A percentile compares a stretch with the other conserved stretches of the same genome.
phyloP scores from a whole-genome alignment of 2,329 filamentous ascomycete species.

The Scedosporium apiospermum region DNA sequence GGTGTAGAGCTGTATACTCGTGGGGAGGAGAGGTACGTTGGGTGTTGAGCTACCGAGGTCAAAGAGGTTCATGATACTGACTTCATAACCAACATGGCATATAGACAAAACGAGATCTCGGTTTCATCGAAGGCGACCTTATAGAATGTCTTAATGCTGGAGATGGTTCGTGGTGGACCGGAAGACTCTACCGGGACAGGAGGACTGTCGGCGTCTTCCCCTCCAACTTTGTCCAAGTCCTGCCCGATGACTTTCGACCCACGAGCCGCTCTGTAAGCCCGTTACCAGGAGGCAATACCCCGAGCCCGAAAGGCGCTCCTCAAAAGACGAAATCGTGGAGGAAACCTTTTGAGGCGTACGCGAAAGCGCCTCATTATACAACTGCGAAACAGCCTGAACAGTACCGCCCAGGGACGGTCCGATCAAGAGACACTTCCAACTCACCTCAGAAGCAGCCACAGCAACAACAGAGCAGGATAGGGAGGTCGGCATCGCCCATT shows the following conservation, averaged over 20 bases:
- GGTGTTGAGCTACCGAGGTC: neutral
- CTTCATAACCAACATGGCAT: slow-evolving; percentile 2
- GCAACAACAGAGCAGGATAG: slow-evolving; percentile 11
- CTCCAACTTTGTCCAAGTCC: slow-evolving; percentile 91
- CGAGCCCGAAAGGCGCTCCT: slow-evolving; percentile 43
- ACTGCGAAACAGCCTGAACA: slow-evolving; percentile 51
- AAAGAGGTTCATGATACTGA: neutral
- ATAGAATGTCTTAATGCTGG: slow-evolving; percentile 98
- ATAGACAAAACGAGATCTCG: slow-evolving; percentile 81
- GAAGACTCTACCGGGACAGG: slow-evolving; percentile 78
- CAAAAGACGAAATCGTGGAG: slow-evolving; percentile 55
- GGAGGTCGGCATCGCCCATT: slow-evolving; percentile 16
- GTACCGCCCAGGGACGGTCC: slow-evolving; percentile 36
- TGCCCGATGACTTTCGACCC: slow-evolving; percentile 78
- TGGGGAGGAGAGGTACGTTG: slow-evolving; percentile 72
- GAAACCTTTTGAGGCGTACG: slow-evolving; percentile 58
- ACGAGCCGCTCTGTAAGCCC: slow-evolving; percentile 52
- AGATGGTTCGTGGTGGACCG: slow-evolving; percentile 98
- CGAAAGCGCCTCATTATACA: slow-evolving; percentile 57
- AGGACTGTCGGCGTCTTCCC: slow-evolving; percentile 89
- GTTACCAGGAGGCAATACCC: slow-evolving; percentile 45
- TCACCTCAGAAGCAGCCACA: slow-evolving; percentile 8
- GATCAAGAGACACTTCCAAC: slow-evolving; percentile 27
- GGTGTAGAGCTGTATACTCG: slow-evolving; percentile 84
- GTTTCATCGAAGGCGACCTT: slow-evolving; percentile 93